Percentiles rank a stretch among this genome's conserved stretches.
These are phyloP conservation scores for Globisporangium polare DNA, from an alignment of 352 stramenopile species.

Conservation along the genomic window DNA sequence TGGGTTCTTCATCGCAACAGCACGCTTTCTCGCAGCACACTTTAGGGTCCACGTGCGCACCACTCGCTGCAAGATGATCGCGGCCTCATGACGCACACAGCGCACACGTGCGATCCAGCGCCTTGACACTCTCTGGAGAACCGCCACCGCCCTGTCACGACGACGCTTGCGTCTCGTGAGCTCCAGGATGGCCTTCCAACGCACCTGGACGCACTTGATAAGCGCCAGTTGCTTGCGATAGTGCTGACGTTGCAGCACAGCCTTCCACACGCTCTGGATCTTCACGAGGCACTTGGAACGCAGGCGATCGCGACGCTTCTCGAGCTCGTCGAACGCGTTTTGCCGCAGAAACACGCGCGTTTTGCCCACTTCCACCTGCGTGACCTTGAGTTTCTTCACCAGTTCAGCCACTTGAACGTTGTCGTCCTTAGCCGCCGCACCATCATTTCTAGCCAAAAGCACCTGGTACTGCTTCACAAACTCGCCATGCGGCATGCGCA, in stretches of 20 bases:
- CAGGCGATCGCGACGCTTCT: constrained; percentile 37
- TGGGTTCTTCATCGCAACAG: not conserved
- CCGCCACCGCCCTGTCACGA: constrained; percentile 26
- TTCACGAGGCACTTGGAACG: constrained; percentile 25
- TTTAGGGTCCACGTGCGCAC: constrained; percentile 25
- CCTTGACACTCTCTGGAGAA: constrained; percentile 34
- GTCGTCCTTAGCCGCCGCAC: not conserved
- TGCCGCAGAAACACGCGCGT: constrained; percentile 73
- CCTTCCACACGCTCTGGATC: constrained; percentile 56
- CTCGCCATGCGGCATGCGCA: constrained; percentile 64
- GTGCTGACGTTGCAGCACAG: constrained; percentile 19
- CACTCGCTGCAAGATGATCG: constrained; percentile 28
- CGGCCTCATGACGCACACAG: constrained; percentile 19
- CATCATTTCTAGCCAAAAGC: constrained; percentile 15
- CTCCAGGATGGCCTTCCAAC: constrained; percentile 52
- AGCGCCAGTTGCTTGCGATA: constrained; percentile 34
- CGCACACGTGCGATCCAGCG: constrained; percentile 26
- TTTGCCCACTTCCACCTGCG: constrained; percentile 56
- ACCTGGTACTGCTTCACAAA: constrained; percentile 60
- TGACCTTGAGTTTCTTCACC: constrained; percentile 29
- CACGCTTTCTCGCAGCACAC: not conserved
- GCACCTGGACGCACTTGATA: constrained; percentile 41
- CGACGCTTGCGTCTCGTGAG: constrained; percentile 30
- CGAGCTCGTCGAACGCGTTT: constrained; percentile 54
- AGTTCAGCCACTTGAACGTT: constrained; percentile 25